A percentile compares a stretch with the other conserved stretches of the same genome.
Evolutionary conservation across 164 flowering plant genomes (phyloP).

Genomic region (Annona cherimola): DNA sequence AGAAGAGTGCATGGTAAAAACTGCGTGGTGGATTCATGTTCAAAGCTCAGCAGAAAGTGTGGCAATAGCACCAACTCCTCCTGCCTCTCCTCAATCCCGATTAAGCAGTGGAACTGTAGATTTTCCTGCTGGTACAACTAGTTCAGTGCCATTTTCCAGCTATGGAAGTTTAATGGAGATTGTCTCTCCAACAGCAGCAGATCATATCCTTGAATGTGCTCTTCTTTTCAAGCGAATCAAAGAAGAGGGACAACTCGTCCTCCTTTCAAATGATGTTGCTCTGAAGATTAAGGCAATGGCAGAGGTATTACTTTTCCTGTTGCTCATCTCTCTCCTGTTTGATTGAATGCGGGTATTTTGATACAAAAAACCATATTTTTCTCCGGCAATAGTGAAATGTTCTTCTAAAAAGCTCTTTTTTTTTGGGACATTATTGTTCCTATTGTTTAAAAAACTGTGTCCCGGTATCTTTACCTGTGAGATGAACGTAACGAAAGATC

Average conservation of each 20-base stretch:
- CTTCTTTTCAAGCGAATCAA: constrained; percentile 39
- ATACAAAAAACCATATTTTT: background rate
- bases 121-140: constrained; percentile 13
- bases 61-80: constrained; percentile 69
- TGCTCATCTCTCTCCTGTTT: background rate
- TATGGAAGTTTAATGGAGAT: constrained; percentile 34
- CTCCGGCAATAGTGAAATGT: too few relatives aligned
- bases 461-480: background rate
- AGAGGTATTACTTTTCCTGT: constrained; percentile 40
- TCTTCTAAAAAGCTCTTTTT: too few relatives aligned
- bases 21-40: constrained; percentile 83
- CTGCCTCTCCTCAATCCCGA: constrained; percentile 46
- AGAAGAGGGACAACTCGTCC: constrained; percentile 51
- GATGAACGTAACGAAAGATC: background rate
- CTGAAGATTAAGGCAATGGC: constrained; percentile 94
- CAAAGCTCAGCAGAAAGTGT: constrained; percentile 53
- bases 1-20: constrained; percentile 61
- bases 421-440: background rate
- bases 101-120: constrained; percentile 27
- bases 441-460: background rate
- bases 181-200: constrained; percentile 68
- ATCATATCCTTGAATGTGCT: constrained; percentile 77
- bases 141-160: constrained; percentile 29
- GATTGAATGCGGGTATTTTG: background rate
- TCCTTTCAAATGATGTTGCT: constrained; percentile 59